A percentile compares a stretch with the other conserved stretches of the same genome.
phyloP scores from a whole-genome alignment of 1,284 basidiomycete genomes.

The Melampsora larici-populina region DNA sequence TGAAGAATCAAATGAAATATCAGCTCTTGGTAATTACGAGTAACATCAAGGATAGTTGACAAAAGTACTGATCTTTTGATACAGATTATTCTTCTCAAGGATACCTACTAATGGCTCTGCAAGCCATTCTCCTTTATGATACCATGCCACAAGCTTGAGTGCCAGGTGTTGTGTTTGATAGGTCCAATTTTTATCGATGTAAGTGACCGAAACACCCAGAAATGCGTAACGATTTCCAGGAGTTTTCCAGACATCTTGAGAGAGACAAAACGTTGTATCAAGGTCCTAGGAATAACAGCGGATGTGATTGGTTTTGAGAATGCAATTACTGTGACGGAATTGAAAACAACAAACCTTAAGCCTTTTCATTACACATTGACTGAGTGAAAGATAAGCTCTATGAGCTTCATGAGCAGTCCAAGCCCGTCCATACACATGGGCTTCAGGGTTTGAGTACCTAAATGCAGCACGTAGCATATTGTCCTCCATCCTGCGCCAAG shows the following conservation, averaged over 20 bases:
- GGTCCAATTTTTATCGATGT: too few species aligned
- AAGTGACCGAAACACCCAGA: conserved; percentile 16
- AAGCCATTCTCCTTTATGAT: too few species aligned
- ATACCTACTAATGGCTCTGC: too few species aligned
- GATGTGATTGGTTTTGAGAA: background rate
- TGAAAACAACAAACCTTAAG: conserved; percentile 1
- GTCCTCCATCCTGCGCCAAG: conserved; percentile 18
- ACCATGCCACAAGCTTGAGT: too few species aligned
- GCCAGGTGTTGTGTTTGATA: too few species aligned
- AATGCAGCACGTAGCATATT: background rate
- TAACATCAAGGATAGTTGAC: conserved; percentile 8
- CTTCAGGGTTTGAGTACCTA: conserved; percentile 17
- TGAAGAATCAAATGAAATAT: conserved; percentile 19
- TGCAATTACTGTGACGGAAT: background rate
- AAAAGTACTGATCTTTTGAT: too few species aligned
- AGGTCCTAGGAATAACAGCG: too few species aligned
- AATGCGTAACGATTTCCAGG: conserved; percentile 19
- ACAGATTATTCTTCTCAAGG: too few species aligned
- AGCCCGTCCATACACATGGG: conserved; percentile 7
- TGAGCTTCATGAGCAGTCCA: conserved; percentile 21
- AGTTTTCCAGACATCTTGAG: conserved; percentile 31
- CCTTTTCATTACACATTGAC: background rate
- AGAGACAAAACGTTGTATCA: conserved; percentile 1
- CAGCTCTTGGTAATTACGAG: conserved; percentile 9
- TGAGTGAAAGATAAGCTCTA: conserved; percentile 12